Evolutionary conservation across 164 flowering plant genomes (phyloP), one percentile per base, ranked within the genome.

Genomic region (Berberis thunbergii): DNA sequence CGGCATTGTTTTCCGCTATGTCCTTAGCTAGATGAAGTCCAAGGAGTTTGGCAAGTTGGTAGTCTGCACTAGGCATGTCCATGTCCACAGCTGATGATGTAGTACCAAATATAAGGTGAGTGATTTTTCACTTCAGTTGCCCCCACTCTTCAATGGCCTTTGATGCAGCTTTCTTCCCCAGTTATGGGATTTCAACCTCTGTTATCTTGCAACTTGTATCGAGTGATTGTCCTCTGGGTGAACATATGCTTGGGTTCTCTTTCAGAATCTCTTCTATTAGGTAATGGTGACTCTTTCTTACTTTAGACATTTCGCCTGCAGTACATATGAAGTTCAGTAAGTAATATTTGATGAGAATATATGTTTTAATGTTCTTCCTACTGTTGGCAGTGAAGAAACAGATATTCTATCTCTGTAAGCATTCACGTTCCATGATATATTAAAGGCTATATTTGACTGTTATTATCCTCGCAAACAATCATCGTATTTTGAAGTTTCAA

Each of bases 111-210:
- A 52, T 52, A 52, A 52, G 55, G n/a, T 52, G 55, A 26, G 55
- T 52, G n/a, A 52, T 52, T 26, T 52, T 52, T 3, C 13, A 52
- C 6, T 6, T 52, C 3, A 26, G 55, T 12, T 52, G 3, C 13
- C 13, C n/a, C 55, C 55, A 52, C 13, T 52, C 55, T 52, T 52
- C 13, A 52, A 52, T 52, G n/a, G 55, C 55, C 55, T 52, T 52
- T 6, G n/a, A 3, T 52, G 55, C 55, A 52, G 55, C 5, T 11
- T 52, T 52, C 7, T 52, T 52, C n/a, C 55, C 55, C 13, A 52
- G 55, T 7, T 11, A 10, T 52, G 55, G 55, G 3, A 52, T 26
- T 52, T 52, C 55, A 4, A 52, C 55, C 10, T 10, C 55, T 3
- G 13, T 26, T 11, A 52, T 52, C 4, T 52, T 26, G 4, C 1